Conservation (phyloP, 2,329 filamentous ascomycete species). For the Alternaria panax region DNA sequence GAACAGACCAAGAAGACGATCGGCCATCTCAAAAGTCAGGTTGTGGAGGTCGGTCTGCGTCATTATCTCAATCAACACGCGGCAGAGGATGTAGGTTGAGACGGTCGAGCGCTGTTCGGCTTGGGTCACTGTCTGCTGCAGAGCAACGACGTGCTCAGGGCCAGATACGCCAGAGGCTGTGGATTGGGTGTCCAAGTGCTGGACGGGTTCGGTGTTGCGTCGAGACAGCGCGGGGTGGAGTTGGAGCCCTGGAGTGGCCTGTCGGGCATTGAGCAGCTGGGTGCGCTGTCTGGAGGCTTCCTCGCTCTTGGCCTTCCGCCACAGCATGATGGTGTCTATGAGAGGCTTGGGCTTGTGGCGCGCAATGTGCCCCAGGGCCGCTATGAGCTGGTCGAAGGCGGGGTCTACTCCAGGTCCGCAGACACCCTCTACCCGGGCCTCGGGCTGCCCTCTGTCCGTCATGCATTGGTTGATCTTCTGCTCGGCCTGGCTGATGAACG, state of each 20-base stretch:
- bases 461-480: constrained; percentile 93
- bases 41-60: constrained; percentile 82
- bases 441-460: constrained; percentile 77
- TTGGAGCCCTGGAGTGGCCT: constrained; percentile 34
- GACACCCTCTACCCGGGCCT: constrained; percentile 85
- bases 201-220: constrained; percentile 47
- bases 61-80: constrained; percentile 93
- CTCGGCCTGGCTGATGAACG: constrained; percentile 97
- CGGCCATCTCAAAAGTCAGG: constrained; percentile 90
- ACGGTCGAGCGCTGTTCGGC: constrained; percentile 90
- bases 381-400: constrained; percentile 91
- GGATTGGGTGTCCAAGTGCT: constrained; percentile 36
- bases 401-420: constrained; percentile 90
- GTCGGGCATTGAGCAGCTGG: constrained; percentile 43
- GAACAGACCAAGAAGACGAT: constrained; percentile 92
- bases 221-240: constrained; percentile 39
- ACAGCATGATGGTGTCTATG: constrained; percentile 97
- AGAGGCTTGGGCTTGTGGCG: constrained; percentile 92
- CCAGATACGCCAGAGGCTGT: constrained; percentile 36
- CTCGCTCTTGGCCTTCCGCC: constrained; percentile 96
- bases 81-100: constrained; percentile 94
- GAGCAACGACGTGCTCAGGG: constrained; percentile 49
- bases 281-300: constrained; percentile 62
- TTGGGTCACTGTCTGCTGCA: constrained; percentile 76
- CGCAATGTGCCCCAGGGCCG: constrained; percentile 91